Evolutionary conservation across 192 early-diverging fungal species (phyloP).

Genomic region (Chytriomyces sp.): DNA sequence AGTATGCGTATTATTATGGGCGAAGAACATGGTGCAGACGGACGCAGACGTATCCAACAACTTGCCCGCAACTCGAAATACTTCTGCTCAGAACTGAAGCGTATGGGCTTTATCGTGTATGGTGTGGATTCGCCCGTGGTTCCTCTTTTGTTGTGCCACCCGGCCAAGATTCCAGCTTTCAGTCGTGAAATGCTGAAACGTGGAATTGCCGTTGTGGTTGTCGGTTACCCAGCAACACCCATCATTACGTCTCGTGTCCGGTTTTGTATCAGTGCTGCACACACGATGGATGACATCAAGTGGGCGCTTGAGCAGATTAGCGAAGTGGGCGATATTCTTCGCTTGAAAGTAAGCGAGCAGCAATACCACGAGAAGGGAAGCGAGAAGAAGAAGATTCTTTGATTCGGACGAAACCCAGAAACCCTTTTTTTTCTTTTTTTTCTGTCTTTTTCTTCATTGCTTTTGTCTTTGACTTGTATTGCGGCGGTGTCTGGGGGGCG

Average conservation of each 20-base stretch:
- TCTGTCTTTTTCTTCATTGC: no score
- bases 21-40: slow-evolving; percentile 84
- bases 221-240: slow-evolving; percentile 97
- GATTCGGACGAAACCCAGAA: background rate
- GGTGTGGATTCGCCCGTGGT: slow-evolving; percentile 91
- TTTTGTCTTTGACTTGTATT: no score
- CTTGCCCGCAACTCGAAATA: slow-evolving; percentile 88
- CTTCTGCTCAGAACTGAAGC: slow-evolving; percentile 76
- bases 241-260: slow-evolving; percentile 92
- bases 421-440: background rate
- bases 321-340: slow-evolving; percentile 55
- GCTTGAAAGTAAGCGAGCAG: slow-evolving; percentile 33
- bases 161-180: slow-evolving; percentile 96
- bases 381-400: slow-evolving; percentile 16
- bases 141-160: slow-evolving; percentile 90
- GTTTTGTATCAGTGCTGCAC: slow-evolving; percentile 94
- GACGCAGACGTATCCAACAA: slow-evolving; percentile 76
- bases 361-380: slow-evolving; percentile 2
- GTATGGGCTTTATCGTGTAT: slow-evolving; percentile 94
- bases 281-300: slow-evolving; percentile 89
- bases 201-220: slow-evolving; percentile 93
- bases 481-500: no score
- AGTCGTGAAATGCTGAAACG: slow-evolving; percentile 87
- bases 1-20: slow-evolving; percentile 93
- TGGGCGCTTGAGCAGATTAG: slow-evolving; percentile 52